Evolutionary conservation across 177 flowering plant genomes (phyloP).

Genomic region (Tripterygium wilfordii): DNA sequence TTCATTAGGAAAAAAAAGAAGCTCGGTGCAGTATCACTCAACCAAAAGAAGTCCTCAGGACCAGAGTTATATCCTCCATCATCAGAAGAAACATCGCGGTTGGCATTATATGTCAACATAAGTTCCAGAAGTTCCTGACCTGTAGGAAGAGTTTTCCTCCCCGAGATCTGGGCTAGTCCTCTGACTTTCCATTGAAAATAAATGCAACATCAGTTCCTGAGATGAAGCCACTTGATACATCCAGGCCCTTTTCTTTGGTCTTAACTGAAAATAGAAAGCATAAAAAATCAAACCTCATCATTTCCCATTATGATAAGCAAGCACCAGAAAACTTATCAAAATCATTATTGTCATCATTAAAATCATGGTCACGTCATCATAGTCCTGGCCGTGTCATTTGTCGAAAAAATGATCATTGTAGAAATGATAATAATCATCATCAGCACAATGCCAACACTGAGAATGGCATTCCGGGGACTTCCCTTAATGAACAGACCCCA

Average conservation of each 20-base stretch:
- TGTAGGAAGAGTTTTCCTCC: constrained; percentile 15
- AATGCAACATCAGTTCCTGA: constrained; percentile 42
- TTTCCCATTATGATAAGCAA: constrained; percentile 14
- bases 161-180: constrained; percentile 20
- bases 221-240: constrained; percentile 28
- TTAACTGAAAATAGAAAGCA: constrained; percentile 37
- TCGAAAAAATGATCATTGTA: constrained; percentile 10
- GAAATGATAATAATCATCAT: constrained; percentile 3
- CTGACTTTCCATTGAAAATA: constrained; percentile 33
- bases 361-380: constrained; percentile 8
- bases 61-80: constrained; percentile 19
- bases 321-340: constrained; percentile 2
- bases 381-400: constrained; percentile 13
- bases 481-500: no score
- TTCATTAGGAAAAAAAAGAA: neutral
- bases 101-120: constrained; percentile 26
- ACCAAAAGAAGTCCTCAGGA: constrained; percentile 23
- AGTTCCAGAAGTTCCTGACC: constrained; percentile 40
- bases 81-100: constrained; percentile 22
- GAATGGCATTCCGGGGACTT: no score
- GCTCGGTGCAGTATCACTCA: constrained; percentile 13
- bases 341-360: constrained; percentile 6
- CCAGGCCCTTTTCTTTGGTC: constrained; percentile 32
- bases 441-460: no score
- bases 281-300: constrained; percentile 2